phyloP scores from a whole-genome alignment of 179 eudicot genomes.

The Corrigiola litoralis region DNA sequence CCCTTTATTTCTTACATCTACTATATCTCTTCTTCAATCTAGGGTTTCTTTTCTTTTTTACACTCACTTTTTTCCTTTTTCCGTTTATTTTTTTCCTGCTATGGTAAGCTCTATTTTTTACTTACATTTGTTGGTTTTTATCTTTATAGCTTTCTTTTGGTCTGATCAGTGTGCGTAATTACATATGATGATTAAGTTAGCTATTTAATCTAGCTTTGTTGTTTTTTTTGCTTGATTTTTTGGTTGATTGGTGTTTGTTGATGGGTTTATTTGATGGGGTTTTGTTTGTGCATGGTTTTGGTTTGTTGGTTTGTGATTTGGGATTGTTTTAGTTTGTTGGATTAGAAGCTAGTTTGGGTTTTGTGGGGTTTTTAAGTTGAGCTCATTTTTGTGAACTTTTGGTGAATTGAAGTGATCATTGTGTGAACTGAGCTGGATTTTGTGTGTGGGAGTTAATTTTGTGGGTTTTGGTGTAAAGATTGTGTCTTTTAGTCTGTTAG shows the following conservation, averaged over 20 bases:
- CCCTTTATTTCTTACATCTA: slow-evolving; percentile 1
- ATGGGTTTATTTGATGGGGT: neutral
- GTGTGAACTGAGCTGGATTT: neutral
- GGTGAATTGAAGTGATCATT: neutral
- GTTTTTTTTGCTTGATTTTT: neutral
- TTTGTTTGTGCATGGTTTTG: neutral
- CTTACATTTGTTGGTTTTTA: neutral
- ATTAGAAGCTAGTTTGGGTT: slow-evolving; percentile 16
- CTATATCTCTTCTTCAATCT: neutral
- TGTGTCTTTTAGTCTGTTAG: neutral
- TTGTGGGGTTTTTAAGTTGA: slow-evolving; percentile 21
- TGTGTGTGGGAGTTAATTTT: neutral
- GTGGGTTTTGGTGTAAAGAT: neutral
- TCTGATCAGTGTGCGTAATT: slow-evolving; percentile 13
- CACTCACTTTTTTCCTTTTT: neutral
- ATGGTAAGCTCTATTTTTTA: slow-evolving; percentile 10
- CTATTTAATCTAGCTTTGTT: neutral
- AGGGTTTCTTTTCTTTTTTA: neutral
- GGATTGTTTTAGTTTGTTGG: neutral
- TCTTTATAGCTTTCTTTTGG: neutral
- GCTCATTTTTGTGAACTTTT: slow-evolving; percentile 8
- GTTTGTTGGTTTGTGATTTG: neutral
- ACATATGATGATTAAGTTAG: neutral
- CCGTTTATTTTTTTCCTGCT: no score
- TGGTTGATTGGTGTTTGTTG: neutral